Base-by-base conservation (phyloP, 108 stramenopile species). In the Pseudonitzschia delicatissima region DNA sequence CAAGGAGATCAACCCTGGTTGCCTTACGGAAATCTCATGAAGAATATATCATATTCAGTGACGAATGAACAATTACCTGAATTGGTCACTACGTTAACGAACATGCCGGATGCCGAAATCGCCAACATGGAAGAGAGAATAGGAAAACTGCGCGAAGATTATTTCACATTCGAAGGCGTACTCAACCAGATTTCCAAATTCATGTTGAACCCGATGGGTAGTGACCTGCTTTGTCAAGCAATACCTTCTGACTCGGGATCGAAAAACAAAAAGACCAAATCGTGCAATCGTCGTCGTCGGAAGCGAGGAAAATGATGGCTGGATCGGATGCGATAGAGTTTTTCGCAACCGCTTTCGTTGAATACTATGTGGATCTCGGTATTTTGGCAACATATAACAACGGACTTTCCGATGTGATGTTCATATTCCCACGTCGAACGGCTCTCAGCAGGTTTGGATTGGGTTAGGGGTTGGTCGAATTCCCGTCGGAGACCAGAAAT, bases 1-100 rank as follows among this genome's bases (percentile, higher is more conserved):
- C n/a, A n/a, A n/a, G n/a, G n/a, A n/a, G 59, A 61, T 21, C 36
- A 42, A 20, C 59, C 59, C 13, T 61, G 59, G 59, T 34, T 61
- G 1, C 59, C 59, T 15, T 61, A 61, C 35, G 40, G 5, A 26
- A 42, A 61, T 42, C 36, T 61, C 11, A 20, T 61, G 59, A 39
- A 42, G 36, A n/a, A 25, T 0, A 3, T 53, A 53, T 53, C 52
- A 53, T 53, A 23, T 28, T 23, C 52, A 7, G 52, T 53, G 11
- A 53, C 26, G 15, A 31, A 27, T 31, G 52, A 53, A 53, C 13
- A 53, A 28, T 8, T 53, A 53, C 26, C 52, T 5, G 52, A 53
- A 23, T 23, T 53, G n/a, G 21, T 53, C 27, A 5, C 27, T n/a
- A 8, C 23, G 7, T 23, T 53, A 27, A 27, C 52, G 2, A 23